Base-by-base conservation (phyloP, 352 stramenopile species). In the Aphanomyces stellatus region DNA sequence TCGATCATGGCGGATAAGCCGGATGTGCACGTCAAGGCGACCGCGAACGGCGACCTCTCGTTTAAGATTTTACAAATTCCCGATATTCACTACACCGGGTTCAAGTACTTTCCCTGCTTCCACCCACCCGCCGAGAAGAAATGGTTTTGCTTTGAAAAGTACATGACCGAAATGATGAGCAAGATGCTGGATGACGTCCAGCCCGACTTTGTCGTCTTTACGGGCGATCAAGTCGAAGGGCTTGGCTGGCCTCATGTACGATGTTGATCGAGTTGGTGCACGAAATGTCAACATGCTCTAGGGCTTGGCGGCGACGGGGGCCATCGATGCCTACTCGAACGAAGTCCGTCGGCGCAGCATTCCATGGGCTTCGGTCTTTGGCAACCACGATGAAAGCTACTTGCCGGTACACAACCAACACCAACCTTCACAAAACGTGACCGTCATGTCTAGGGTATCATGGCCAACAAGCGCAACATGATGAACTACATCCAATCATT, bases 41-140 rank as follows among this genome's bases (percentile, higher is more conserved):
- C n/a, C n/a, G n/a, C n/a, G n/a, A n/a, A n/a, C 24, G 30, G 64
- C 30, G 48, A 59, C 13, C 65, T 88, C 1, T 53, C 75, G 11
- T 86, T 83, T 66, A 82, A 82, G 73, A 75, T 91, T 35, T 68
- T 91, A 15, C 82, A 91, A 72, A 69, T 91, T 49, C 79, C 82
- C 0, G 82, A 91, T 65, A 71, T 88, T 48, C 82, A 91, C 53
- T 76, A 79, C 51, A 79, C 79, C 0, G 82, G 80, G 48, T 56
- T 2, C 37, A 46, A 19, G 37, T 46, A 46, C 0, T 46, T 46
- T 2, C 0, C 1, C 37, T 19, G 0, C 37, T 46, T 46, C n/a
- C n/a, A 19, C 37, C 37, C n/a, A n/a, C 31, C 13, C 51, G 56
- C 30, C 10, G 17, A n/a, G 11, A 46, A 19, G 37, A n/a, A 46